phyloP scores from a whole-genome alignment of 805 yeast genomes.

The Yamadazyma insecticola region DNA sequence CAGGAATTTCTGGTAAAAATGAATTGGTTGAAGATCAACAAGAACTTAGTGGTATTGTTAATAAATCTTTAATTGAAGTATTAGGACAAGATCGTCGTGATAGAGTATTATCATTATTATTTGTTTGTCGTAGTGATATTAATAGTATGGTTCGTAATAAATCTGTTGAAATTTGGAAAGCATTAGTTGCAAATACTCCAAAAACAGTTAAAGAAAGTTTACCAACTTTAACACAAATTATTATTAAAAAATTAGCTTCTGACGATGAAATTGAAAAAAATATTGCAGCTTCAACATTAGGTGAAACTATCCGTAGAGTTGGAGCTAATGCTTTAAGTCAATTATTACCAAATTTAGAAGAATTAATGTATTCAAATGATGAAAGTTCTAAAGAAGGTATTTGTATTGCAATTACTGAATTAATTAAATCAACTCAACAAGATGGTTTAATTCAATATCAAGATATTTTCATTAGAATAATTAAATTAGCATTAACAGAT shows the following conservation, averaged over 20 bases:
- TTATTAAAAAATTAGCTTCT: constrained; percentile 82
- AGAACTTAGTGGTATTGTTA: constrained; percentile 43
- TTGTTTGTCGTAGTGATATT: constrained; percentile 90
- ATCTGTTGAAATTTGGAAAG: constrained; percentile 94
- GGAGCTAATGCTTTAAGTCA: constrained; percentile 84
- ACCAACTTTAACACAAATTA: constrained; percentile 73
- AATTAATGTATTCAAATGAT: constrained; percentile 59
- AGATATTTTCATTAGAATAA: constrained; percentile 63
- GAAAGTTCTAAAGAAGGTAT: constrained; percentile 71
- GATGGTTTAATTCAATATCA: constrained; percentile 64
- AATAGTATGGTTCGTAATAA: constrained; percentile 84
- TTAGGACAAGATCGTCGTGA: constrained; percentile 89
- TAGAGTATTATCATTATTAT: constrained; percentile 76
- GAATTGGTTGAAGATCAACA: constrained; percentile 57
- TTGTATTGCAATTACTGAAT: constrained; percentile 86
- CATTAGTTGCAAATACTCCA: constrained; percentile 93
- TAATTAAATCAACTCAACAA: constrained; percentile 66
- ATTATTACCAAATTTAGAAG: constrained; percentile 78
- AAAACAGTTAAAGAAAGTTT: constrained; percentile 88
- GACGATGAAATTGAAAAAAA: constrained; percentile 71
- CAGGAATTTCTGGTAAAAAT: constrained; percentile 79
- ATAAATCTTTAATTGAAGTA: constrained; percentile 63
- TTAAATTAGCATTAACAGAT: constrained; percentile 78
- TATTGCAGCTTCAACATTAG: constrained; percentile 90
- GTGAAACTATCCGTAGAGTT: constrained; percentile 91